Evolutionary conservation across 2,329 filamentous ascomycete genomes (phyloP), one percentile per base, ranked within the genome.

Genomic region (Sarocladium strictum): DNA sequence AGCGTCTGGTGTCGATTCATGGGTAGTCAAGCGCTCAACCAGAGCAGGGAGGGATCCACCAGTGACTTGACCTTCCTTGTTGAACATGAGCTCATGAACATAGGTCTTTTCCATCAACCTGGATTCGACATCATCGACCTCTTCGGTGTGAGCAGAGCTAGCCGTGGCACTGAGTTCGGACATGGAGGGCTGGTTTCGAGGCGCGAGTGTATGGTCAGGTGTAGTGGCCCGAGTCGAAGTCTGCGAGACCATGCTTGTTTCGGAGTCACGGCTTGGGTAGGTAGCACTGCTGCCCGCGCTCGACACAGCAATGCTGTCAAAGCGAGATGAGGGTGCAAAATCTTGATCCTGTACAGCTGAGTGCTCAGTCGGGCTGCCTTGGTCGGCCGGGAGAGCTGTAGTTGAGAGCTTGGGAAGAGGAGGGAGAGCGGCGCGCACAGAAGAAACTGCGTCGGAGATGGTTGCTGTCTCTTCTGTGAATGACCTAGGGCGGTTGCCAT

Each of bases 31-130:
- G 58, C 91, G 86, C 74, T 99, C 94, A n/a, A 99, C 87, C 26
- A 99, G 76, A 2, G 94, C 94, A 4, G 89, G 84, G 12, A 99
- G 79, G 2, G 91, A 95, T 14, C 94, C 94, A 47, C 94, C 94
- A 40, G 89, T 89, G n/a, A 99, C 86, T 58, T 96, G 89, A 1
- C 93, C 92, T 61, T 97, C 93, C 68, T 95, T 95, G 73, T 95
- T 97, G 68, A 89, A 87, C 64, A 96, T 85, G 49, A 99, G 78
- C 66, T 99, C 93, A 64, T 97, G 89, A 0, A 90, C 90, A 64
- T 83, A 97, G 0, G 92, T 96, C 71, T 88, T 95, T 66, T 92
- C 89, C n/a, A 96, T 75, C n/a, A 97, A 75, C 63, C 86, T 87
- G 3, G 83, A 86, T 67, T 96, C 93, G 1, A 86, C 83, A 50